These are phyloP conservation scores for Xylaria arbuscula DNA, from an alignment of 2,329 filamentous ascomycete species.

Conservation along the genomic window DNA sequence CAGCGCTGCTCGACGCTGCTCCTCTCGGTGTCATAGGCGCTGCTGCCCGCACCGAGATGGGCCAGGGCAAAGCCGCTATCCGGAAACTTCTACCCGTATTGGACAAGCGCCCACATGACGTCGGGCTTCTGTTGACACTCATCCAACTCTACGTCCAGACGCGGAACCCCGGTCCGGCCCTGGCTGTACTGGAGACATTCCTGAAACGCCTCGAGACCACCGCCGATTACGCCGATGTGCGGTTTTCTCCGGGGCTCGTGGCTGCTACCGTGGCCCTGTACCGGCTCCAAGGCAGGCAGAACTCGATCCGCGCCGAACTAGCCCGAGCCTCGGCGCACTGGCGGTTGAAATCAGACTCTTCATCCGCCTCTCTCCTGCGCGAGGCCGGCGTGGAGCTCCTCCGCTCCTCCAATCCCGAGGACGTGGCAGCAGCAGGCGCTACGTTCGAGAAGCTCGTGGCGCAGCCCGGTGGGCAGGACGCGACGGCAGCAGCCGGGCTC, in stretches of 20 bases:
- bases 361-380: constrained; percentile 74
- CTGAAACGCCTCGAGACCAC: constrained; percentile 74
- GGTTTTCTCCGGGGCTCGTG: constrained; percentile 86
- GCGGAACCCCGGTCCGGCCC: constrained; percentile 78
- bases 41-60: constrained; percentile 75
- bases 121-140: constrained; percentile 82
- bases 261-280: constrained; percentile 84
- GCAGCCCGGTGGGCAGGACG: constrained; percentile 70
- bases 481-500: constrained; percentile 81
- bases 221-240: constrained; percentile 71
- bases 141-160: constrained; percentile 82
- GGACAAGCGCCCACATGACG: constrained; percentile 79
- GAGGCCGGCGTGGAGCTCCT: constrained; percentile 87
- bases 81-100: constrained; percentile 76
- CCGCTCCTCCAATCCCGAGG: constrained; percentile 75
- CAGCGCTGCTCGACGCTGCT: constrained; percentile 51
- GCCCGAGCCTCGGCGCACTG: constrained; percentile 85
- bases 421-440: constrained; percentile 77
- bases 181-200: constrained; percentile 79
- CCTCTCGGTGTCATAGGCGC: constrained; percentile 68
- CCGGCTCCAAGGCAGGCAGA: constrained; percentile 76
- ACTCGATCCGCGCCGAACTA: constrained; percentile 77
- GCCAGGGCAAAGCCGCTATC: constrained; percentile 73
- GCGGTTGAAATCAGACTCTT: constrained; percentile 68
- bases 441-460: constrained; percentile 80